Conservation (phyloP, 1,284 basidiomycete species). For the Ceratorhiza oryzae-sativae region DNA sequence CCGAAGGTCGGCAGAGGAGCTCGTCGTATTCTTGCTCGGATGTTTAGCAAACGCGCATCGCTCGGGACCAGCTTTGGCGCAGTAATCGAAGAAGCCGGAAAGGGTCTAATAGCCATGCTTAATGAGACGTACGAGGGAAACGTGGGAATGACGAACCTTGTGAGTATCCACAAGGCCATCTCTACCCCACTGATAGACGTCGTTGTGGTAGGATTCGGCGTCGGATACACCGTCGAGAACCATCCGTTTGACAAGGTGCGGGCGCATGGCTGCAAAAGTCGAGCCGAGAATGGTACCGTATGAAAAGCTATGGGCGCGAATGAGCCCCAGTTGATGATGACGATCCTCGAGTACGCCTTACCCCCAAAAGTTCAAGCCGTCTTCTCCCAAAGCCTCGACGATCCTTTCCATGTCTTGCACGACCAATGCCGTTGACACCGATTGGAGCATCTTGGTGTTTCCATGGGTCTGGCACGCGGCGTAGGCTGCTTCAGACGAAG, state of each 20-base stretch:
- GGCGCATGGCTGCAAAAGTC: slow-evolving; percentile 43
- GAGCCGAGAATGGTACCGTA: slow-evolving; percentile 47
- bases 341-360: slow-evolving; percentile 23
- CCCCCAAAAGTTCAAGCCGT: slow-evolving; percentile 45
- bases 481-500: background rate
- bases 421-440: slow-evolving; percentile 16
- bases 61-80: slow-evolving; percentile 41
- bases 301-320: slow-evolving; percentile 30
- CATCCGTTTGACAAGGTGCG: slow-evolving; percentile 44
- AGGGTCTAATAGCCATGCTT: slow-evolving; percentile 9
- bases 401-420: slow-evolving; percentile 33
- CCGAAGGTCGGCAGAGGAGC: slow-evolving; percentile 1
- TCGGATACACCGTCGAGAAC: slow-evolving; percentile 45
- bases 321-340: background rate
- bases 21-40: background rate
- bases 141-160: slow-evolving; percentile 31
- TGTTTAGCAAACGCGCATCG: slow-evolving; percentile 38
- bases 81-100: slow-evolving; percentile 32
- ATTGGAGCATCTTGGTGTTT: slow-evolving; percentile 14
- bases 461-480: slow-evolving; percentile 14
- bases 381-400: slow-evolving; percentile 27
- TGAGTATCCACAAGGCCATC: slow-evolving; percentile 43
- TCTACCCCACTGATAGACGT: slow-evolving; percentile 43
- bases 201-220: slow-evolving; percentile 42
- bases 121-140: background rate